A percentile compares a stretch with the other conserved stretches of the same genome.
phyloP scores from a whole-genome alignment of 257 asterid species.

The Solanum raphanifolium region DNA sequence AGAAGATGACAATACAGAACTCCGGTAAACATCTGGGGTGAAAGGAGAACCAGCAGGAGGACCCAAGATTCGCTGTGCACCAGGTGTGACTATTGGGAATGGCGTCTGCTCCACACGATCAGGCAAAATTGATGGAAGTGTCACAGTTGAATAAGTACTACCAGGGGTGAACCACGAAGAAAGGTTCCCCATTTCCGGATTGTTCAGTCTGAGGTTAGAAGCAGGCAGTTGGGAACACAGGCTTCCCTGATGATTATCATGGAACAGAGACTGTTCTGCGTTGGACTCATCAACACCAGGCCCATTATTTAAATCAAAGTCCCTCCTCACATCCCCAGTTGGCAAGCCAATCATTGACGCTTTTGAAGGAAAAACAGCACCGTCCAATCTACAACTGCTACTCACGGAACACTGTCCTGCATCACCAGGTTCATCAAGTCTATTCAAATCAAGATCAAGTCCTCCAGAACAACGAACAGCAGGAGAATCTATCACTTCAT shows the following conservation, averaged over 20 bases:
- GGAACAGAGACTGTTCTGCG: constrained; percentile 17
- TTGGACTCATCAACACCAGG: constrained; percentile 31
- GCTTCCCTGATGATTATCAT: constrained; percentile 20
- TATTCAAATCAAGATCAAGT: constrained; percentile 40
- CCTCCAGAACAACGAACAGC: constrained; percentile 24
- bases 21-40: constrained; percentile 54
- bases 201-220: constrained; percentile 32
- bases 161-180: constrained; percentile 72
- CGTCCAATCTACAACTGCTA: constrained; percentile 15
- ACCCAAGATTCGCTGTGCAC: constrained; percentile 53
- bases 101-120: constrained; percentile 60
- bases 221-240: constrained; percentile 34
- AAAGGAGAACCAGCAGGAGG: constrained; percentile 41
- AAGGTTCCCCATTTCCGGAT: constrained; percentile 39
- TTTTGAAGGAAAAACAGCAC: constrained; percentile 10
- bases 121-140: constrained; percentile 44
- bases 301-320: constrained; percentile 44
- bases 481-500: constrained; percentile 15
- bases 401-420: constrained; percentile 21
- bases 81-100: constrained; percentile 57
- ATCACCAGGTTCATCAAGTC: constrained; percentile 32
- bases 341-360: constrained; percentile 14
- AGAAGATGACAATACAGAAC: constrained; percentile 77
- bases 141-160: constrained; percentile 41
- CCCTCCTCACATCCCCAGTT: constrained; percentile 25